Evolutionary conservation across 192 early-diverging fungal species (phyloP).

Genomic region (Funneliformis geosporum): DNA sequence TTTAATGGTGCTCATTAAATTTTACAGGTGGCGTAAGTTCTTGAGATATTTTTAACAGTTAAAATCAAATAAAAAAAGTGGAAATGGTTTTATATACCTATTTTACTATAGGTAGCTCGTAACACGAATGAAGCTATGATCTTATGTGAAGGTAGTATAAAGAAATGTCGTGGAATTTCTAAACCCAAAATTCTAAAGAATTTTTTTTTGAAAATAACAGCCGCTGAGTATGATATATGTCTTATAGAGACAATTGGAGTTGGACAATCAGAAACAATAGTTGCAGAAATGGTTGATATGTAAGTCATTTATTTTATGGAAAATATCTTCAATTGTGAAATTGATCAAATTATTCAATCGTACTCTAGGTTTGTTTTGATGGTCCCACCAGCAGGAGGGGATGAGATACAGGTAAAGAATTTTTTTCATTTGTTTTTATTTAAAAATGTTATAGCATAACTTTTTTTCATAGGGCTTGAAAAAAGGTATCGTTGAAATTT

Average conservation of each 20-base stretch:
- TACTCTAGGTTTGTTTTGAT: conserved; percentile 64
- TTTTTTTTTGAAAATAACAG: conserved; percentile 36
- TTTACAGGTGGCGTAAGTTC: conserved; percentile 45
- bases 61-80: neutral
- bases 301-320: conserved; percentile 16
- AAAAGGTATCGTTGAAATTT: conserved; percentile 84
- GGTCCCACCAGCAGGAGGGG: conserved; percentile 79
- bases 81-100: neutral
- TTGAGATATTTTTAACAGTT: neutral
- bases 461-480: conserved; percentile 66
- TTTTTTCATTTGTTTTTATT: neutral
- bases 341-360: neutral
- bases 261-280: conserved; percentile 85
- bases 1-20: neutral
- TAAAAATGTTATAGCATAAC: neutral
- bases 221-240: conserved; percentile 76
- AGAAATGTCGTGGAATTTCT: neutral
- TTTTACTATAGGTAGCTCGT: conserved; percentile 60
- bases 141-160: conserved; percentile 68
- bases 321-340: neutral
- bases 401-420: conserved; percentile 70
- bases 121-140: conserved; percentile 82
- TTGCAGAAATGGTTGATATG: conserved; percentile 87
- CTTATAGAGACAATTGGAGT: conserved; percentile 87
- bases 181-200: neutral